These are phyloP conservation scores for Gentiana straminea DNA, from an alignment of 257 asterid genomes.

Conservation along the genomic window DNA sequence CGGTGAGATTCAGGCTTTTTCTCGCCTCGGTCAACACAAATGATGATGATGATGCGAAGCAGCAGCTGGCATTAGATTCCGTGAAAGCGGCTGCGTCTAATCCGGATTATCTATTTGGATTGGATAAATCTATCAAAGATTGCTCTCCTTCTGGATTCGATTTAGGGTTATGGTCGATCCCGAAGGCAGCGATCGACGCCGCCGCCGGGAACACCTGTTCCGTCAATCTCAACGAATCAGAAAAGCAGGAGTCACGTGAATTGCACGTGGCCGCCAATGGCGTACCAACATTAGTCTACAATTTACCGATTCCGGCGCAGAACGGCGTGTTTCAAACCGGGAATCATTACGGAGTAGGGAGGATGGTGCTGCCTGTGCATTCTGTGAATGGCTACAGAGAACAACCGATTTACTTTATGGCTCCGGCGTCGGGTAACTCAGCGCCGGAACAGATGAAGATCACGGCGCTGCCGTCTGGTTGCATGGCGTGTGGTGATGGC, in stretches of 20 bases:
- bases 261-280: constrained; percentile 2
- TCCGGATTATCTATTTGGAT: constrained; percentile 82
- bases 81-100: constrained; percentile 19
- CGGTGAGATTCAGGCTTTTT: constrained; percentile 53
- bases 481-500: constrained; percentile 8
- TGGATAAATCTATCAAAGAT: constrained; percentile 39
- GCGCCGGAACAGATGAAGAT: constrained; percentile 22
- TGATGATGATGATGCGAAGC: not conserved
- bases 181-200: constrained; percentile 22
- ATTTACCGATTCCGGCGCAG: constrained; percentile 38
- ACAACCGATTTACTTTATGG: constrained; percentile 31
- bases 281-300: constrained; percentile 10
- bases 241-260: not conserved
- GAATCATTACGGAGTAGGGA: constrained; percentile 21
- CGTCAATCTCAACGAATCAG: not conserved
- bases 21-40: constrained; percentile 20
- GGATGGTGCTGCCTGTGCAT: constrained; percentile 19
- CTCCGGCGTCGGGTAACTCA: constrained; percentile 24
- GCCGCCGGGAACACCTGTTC: constrained; percentile 15
- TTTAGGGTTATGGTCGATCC: constrained; percentile 42
- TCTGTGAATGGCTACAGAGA: constrained; percentile 18
- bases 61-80: constrained; percentile 11
- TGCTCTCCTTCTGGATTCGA: constrained; percentile 2
- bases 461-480: constrained; percentile 17
- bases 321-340: constrained; percentile 17